Conservation (phyloP, 176 grass and related monocot species). For the Eragrostis nindensis region DNA sequence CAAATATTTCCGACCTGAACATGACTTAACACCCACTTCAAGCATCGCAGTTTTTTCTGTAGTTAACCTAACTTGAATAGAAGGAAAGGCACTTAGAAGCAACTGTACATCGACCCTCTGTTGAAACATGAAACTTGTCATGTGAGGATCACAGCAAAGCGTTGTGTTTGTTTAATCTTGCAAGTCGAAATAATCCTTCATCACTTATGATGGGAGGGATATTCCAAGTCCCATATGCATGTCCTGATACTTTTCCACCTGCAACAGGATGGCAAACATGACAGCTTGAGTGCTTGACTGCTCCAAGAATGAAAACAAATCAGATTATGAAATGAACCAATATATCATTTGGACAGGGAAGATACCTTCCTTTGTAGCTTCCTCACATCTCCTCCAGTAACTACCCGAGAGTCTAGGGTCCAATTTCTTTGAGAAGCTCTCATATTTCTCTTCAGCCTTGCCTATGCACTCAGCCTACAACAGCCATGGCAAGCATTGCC, state of each 20-base stretch:
- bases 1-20: neutral
- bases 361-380: slow-evolving; percentile 84
- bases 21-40: neutral
- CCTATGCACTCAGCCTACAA: slow-evolving; percentile 80
- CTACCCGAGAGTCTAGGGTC: slow-evolving; percentile 58
- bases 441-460: slow-evolving; percentile 80
- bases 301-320: slow-evolving; percentile 10
- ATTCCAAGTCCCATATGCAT: slow-evolving; percentile 86
- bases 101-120: neutral
- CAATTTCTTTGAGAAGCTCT: slow-evolving; percentile 64
- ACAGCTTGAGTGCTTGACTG: neutral
- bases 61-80: slow-evolving; percentile 1
- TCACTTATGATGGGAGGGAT: slow-evolving; percentile 79
- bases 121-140: slow-evolving; percentile 11
- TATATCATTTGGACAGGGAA: slow-evolving; percentile 21
- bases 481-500: slow-evolving; percentile 17
- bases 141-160: slow-evolving; percentile 24
- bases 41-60: slow-evolving; percentile 1
- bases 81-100: slow-evolving; percentile 26
- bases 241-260: slow-evolving; percentile 66
- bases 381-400: slow-evolving; percentile 90
- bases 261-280: slow-evolving; percentile 17
- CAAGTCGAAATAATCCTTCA: slow-evolving; percentile 63
- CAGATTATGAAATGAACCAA: slow-evolving; percentile 14
- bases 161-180: slow-evolving; percentile 37